Evolutionary conservation across 1,284 basidiomycete species (phyloP), one percentile per base, ranked within the genome.

Genomic region (Apiotrichum gracile): DNA sequence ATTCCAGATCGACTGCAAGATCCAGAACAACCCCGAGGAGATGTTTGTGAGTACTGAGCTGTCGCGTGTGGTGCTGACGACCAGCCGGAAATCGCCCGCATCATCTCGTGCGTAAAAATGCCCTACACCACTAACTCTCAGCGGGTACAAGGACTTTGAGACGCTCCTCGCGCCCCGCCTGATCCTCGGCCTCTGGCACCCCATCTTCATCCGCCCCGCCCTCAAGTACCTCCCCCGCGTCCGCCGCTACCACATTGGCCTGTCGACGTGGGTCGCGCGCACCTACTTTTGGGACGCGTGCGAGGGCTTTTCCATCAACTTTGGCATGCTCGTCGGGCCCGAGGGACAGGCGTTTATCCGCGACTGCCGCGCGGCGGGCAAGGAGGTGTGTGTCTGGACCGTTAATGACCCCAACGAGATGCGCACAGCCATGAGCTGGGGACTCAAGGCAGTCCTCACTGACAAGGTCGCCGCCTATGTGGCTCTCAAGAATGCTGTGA

Each of bases 341-440:
- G 90, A 90, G 60, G 74, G 74, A 0, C 68, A 74, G 54, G 84
- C 82, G 61, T 97, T 97, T 73, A 78, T 88, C 54, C 74, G 79
- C 46, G 86, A 93, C 59, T 92, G 89, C 73, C 85, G 85, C 72
- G 78, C 73, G 22, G 85, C 82, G 0, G 88, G 87, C 19, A 98
- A 98, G 81, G 84, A 85, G 66, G 68, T 97, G 49, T 85, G 91
- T 82, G 90, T 93, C 13, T 98, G 96, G 96, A 98, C 94, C 0
- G 93, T 97, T 33, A 98, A 97, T 71, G 83, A 89, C 53, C 84
- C 86, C 13, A 82, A 82, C 52, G 86, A 94, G 70, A 97, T 98
- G 93, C 88, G 91, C 78, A 88, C 94, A 80, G 70, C 89, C 48
- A 86, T 89, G 31, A 78, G 87, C 55, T 96, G 91, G 93, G 89